phyloP scores from a whole-genome alignment of 805 yeast species.

The Metschnikowia borealis region DNA sequence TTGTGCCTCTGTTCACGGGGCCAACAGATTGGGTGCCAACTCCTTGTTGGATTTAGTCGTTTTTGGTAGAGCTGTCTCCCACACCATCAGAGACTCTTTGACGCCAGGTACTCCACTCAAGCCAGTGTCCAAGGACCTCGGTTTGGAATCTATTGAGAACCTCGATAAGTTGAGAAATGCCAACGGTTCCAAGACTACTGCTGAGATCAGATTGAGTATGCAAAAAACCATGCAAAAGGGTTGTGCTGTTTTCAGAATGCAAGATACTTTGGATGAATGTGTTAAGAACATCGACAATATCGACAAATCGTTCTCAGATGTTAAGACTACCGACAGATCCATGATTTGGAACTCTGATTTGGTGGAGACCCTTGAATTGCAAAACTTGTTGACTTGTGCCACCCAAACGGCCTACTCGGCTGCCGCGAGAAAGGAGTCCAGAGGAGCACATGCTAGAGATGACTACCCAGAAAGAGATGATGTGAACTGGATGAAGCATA shows the following conservation, averaged over 20 bases:
- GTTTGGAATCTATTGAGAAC: constrained; percentile 85
- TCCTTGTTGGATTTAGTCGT: constrained; percentile 94
- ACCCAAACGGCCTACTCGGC: constrained; percentile 93
- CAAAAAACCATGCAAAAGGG: constrained; percentile 95
- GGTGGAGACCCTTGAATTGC: constrained; percentile 93
- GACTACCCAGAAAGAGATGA: constrained; percentile 96
- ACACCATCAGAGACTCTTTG: constrained; percentile 79
- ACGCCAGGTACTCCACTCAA: constrained; percentile 86
- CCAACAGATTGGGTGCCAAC: constrained; percentile 98
- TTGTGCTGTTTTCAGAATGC: constrained; percentile 94
- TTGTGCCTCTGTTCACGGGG: constrained; percentile 99
- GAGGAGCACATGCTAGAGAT: constrained; percentile 99
- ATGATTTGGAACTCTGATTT: constrained; percentile 99
- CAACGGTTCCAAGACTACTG: constrained; percentile 74
- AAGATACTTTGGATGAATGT: constrained; percentile 88
- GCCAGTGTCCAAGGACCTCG: constrained; percentile 80
- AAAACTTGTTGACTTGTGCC: constrained; percentile 95
- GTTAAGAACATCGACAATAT: constrained; percentile 71
- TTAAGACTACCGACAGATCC: constrained; percentile 89
- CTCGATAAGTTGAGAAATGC: constrained; percentile 87
- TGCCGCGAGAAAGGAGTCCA: constrained; percentile 91
- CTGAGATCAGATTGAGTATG: constrained; percentile 87
- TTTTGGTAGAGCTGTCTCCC: constrained; percentile 97
- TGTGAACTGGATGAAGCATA: constrained; percentile 95
- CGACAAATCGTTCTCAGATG: constrained; percentile 68